A percentile compares a stretch with the other conserved stretches of the same genome.
Evolutionary conservation across 768 basidiomycete species (phyloP).

Genomic region (Boletus huronensis): DNA sequence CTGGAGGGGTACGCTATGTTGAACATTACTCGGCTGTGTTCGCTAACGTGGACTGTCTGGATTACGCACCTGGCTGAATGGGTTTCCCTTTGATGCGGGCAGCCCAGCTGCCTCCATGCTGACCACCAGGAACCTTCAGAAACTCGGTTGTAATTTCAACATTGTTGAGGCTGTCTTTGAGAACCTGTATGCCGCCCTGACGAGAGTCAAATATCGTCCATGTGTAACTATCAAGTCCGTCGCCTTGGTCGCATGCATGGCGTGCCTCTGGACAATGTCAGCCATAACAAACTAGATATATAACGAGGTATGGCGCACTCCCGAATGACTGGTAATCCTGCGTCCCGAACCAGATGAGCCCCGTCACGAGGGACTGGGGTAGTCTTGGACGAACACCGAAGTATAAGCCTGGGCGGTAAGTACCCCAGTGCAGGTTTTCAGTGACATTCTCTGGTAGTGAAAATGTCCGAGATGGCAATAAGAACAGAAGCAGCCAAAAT

Average conservation of each 20-base stretch:
- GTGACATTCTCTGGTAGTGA: constrained; percentile 33
- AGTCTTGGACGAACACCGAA: constrained; percentile 85
- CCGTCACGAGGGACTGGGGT: constrained; percentile 88
- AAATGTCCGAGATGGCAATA: constrained; percentile 14
- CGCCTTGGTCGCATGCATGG: constrained; percentile 87
- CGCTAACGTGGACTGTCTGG: background rate
- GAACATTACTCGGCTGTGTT: constrained; percentile 26
- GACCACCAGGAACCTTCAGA: constrained; percentile 79
- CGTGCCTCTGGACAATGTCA: constrained; percentile 52
- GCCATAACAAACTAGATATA: background rate
- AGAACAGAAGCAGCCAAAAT: constrained; percentile 27
- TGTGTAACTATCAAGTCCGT: constrained; percentile 75
- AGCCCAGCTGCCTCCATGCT: constrained; percentile 86
- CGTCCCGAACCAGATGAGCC: constrained; percentile 92
- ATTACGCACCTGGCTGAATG: constrained; percentile 51
- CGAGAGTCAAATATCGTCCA: constrained; percentile 88
- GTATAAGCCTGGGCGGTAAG: constrained; percentile 92
- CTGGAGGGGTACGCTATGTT: constrained; percentile 46
- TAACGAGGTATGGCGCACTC: constrained; percentile 42
- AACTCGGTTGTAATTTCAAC: constrained; percentile 82
- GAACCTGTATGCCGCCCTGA: constrained; percentile 79
- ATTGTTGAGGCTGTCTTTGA: constrained; percentile 80
- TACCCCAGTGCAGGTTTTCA: constrained; percentile 58
- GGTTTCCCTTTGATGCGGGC: constrained; percentile 80
- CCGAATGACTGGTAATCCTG: constrained; percentile 72